phyloP scores from a whole-genome alignment of 352 stramenopile genomes.

The Phytopythium aichiense region DNA sequence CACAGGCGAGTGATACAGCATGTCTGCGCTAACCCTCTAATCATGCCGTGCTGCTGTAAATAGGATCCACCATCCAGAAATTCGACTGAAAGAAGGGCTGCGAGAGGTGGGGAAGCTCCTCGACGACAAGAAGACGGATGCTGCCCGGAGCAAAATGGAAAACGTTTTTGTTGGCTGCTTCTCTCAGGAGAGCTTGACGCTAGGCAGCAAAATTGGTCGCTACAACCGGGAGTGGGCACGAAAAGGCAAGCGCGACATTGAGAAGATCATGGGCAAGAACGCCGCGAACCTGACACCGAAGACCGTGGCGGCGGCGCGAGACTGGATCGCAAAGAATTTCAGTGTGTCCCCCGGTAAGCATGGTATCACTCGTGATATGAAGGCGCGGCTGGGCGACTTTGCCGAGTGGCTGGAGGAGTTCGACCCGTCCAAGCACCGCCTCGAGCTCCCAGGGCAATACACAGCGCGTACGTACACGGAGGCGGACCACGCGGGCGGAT shows the following conservation, averaged over 20 bases:
- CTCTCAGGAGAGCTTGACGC: constrained; percentile 32
- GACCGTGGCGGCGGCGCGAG: constrained; percentile 44
- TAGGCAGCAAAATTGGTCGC: constrained; percentile 57
- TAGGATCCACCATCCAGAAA: constrained; percentile 77
- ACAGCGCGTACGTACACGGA: constrained; percentile 36
- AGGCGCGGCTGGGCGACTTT: constrained; percentile 74
- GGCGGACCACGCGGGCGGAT: neutral
- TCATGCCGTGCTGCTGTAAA: constrained; percentile 6
- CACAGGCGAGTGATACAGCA: neutral
- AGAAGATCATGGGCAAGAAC: constrained; percentile 71
- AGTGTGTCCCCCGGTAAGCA: constrained; percentile 60
- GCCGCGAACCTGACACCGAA: constrained; percentile 49
- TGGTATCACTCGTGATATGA: constrained; percentile 81
- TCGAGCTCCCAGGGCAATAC: constrained; percentile 85
- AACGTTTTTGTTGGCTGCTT: constrained; percentile 68
- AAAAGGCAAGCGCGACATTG: constrained; percentile 49
- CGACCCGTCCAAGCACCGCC: constrained; percentile 53
- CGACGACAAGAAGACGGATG: constrained; percentile 33
- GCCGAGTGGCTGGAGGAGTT: constrained; percentile 85
- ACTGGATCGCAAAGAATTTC: constrained; percentile 75
- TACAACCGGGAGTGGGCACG: constrained; percentile 77
- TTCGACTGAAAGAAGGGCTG: constrained; percentile 77
- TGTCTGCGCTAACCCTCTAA: neutral
- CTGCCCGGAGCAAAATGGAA: constrained; percentile 29
- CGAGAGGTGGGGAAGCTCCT: constrained; percentile 60